Conservation (phyloP, 768 basidiomycete species). For the Boletus coccyginus region DNA sequence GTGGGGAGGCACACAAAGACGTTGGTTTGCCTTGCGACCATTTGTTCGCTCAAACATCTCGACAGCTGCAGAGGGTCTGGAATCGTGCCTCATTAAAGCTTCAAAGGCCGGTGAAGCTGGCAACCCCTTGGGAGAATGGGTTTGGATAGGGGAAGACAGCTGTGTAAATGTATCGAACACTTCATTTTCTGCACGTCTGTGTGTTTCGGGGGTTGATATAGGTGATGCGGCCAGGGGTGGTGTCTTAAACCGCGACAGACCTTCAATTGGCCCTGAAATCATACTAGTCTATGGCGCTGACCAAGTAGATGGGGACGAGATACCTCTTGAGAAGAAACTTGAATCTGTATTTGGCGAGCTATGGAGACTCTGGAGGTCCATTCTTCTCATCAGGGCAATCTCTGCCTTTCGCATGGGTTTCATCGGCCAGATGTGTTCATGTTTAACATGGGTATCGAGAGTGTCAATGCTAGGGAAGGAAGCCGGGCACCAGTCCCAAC, state of each 20-base stretch:
- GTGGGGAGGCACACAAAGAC: background rate
- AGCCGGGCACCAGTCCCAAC: slow-evolving; percentile 53
- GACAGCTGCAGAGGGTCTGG: slow-evolving; percentile 12
- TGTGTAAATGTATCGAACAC: slow-evolving; percentile 18
- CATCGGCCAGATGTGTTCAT: slow-evolving; percentile 45
- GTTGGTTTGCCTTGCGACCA: slow-evolving; percentile 1
- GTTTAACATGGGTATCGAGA: slow-evolving; percentile 45
- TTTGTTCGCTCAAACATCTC: slow-evolving; percentile 20
- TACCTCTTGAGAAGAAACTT: slow-evolving; percentile 18
- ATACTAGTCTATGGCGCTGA: slow-evolving; percentile 1
- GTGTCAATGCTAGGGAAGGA: slow-evolving; percentile 38
- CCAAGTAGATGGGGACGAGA: background rate
- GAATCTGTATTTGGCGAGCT: slow-evolving; percentile 14
- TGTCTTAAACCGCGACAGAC: background rate
- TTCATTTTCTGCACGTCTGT: background rate
- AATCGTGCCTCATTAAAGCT: slow-evolving; percentile 7
- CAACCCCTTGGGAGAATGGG: slow-evolving; percentile 7
- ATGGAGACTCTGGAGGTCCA: slow-evolving; percentile 37
- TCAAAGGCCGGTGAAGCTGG: slow-evolving; percentile 24
- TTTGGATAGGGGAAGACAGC: slow-evolving; percentile 20
- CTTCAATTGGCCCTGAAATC: slow-evolving; percentile 3
- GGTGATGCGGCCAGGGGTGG: background rate
- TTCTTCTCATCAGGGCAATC: slow-evolving; percentile 36
- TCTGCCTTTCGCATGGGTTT: slow-evolving; percentile 45
- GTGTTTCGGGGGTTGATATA: background rate